phyloP scores from a whole-genome alignment of 169 alveolate genomes.

The Cyclospora cayetanensis region DNA sequence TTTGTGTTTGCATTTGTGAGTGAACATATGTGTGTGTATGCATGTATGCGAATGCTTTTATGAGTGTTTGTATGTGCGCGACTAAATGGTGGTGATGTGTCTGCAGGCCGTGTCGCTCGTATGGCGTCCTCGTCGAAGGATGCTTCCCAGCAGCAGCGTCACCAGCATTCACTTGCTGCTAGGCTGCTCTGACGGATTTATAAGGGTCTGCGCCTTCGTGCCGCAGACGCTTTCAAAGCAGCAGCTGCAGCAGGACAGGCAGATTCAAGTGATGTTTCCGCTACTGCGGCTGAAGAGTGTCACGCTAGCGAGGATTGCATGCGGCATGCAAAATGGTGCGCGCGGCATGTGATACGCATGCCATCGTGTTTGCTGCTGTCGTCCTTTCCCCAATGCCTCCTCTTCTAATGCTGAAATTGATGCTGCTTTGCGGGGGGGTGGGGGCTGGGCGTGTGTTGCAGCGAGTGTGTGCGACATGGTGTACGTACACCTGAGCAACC shows the following conservation, averaged over 20 bases:
- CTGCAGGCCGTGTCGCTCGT: constrained; percentile 26
- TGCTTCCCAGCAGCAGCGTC: constrained; percentile 9
- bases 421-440: constrained; percentile 31
- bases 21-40: no score
- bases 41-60: no score
- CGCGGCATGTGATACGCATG: not conserved
- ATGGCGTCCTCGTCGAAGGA: constrained; percentile 3
- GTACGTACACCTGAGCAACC: constrained; percentile 40
- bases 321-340: constrained; percentile 9
- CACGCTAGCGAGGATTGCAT: not conserved
- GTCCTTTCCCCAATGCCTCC: not conserved
- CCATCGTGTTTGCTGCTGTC: not conserved
- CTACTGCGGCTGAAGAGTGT: constrained; percentile 45
- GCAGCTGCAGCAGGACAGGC: constrained; percentile 32
- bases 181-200: constrained; percentile 38
- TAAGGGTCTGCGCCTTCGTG: constrained; percentile 44
- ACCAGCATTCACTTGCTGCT: constrained; percentile 41
- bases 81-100: not conserved
- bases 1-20: no score
- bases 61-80: no score
- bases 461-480: constrained; percentile 19
- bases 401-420: not conserved
- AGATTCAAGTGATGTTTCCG: not conserved
- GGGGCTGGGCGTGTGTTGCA: constrained; percentile 12
- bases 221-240: constrained; percentile 8